Conservation (phyloP, 2,329 filamentous ascomycete species). For the Corniculantispora saksenae region DNA sequence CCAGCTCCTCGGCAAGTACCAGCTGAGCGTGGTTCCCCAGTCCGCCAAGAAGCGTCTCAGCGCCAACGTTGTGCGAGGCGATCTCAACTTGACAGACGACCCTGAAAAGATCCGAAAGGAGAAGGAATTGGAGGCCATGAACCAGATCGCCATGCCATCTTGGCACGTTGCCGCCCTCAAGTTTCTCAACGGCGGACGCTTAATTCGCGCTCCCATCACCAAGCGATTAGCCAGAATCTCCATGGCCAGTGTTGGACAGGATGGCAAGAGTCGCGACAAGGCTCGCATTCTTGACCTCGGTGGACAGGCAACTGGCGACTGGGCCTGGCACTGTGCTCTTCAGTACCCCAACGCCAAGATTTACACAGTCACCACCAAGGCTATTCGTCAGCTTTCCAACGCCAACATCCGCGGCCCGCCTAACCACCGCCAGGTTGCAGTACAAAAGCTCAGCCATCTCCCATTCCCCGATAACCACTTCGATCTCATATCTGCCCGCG, state of each 20-base stretch:
- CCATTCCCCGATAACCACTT: conserved; percentile 87
- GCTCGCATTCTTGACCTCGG: conserved; percentile 81
- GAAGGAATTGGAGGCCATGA: conserved; percentile 77
- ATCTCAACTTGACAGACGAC: conserved; percentile 64
- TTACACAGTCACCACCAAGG: conserved; percentile 81
- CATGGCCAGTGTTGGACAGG: conserved; percentile 44
- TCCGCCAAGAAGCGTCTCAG: conserved; percentile 71
- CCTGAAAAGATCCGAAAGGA: conserved; percentile 66
- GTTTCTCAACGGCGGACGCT: conserved; percentile 62
- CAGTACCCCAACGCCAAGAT: conserved; percentile 84
- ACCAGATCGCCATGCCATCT: conserved; percentile 63
- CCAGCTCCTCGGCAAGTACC: conserved; percentile 82
- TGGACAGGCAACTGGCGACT: conserved; percentile 82
- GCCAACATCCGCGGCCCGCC: conserved; percentile 76
- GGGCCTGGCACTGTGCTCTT: conserved; percentile 91
- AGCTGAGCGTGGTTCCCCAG: conserved; percentile 68
- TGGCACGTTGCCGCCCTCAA: conserved; percentile 65
- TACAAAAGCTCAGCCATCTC: conserved; percentile 74
- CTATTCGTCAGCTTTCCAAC: conserved; percentile 69
- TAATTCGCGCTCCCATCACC: conserved; percentile 64
- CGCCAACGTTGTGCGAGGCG: conserved; percentile 72
- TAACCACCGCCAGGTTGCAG: conserved; percentile 83
- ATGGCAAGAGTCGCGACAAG: conserved; percentile 51
- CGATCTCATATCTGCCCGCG: conserved; percentile 86
- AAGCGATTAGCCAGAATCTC: conserved; percentile 61